These are phyloP conservation scores for Fusarium xyrophilum DNA, from an alignment of 2,329 filamentous ascomycete species.

Conservation along the genomic window DNA sequence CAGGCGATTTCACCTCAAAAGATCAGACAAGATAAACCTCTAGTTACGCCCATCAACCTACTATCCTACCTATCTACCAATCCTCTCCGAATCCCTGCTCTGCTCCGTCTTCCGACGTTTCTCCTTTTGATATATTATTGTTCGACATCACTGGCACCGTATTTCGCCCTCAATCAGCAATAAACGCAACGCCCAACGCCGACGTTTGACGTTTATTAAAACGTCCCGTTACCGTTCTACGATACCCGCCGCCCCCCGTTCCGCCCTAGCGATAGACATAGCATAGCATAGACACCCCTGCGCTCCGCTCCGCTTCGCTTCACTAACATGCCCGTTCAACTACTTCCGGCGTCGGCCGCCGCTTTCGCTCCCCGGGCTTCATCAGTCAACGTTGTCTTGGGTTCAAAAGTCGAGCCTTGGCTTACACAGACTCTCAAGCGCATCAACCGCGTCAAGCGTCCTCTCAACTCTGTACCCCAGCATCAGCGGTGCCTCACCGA, in stretches of 20 bases:
- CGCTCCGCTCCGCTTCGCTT: conserved; percentile 32
- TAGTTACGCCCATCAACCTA: conserved; percentile 13
- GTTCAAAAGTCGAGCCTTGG: conserved; percentile 93
- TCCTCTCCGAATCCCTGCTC: conserved; percentile 40
- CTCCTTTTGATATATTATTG: conserved; percentile 53
- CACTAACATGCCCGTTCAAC: conserved; percentile 80
- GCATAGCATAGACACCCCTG: conserved; percentile 9
- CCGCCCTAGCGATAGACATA: conserved; percentile 8
- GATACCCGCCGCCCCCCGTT: conserved; percentile 6
- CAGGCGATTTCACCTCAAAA: conserved; percentile 58
- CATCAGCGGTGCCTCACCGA: conserved; percentile 96
- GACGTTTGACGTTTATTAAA: conserved; percentile 14
- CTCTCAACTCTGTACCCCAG: conserved; percentile 94
- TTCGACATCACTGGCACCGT: conserved; percentile 34
- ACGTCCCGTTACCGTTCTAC: conserved; percentile 16
- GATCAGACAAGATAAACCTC: conserved; percentile 29
- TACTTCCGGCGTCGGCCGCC: conserved; percentile 92
- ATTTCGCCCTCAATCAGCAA: conserved; percentile 14
- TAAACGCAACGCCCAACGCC: conserved; percentile 10
- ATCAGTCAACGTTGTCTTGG: conserved; percentile 92
- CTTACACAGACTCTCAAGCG: conserved; percentile 95
- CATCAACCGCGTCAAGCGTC: conserved; percentile 95
- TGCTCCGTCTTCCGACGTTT: conserved; percentile 61
- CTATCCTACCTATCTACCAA: conserved; percentile 11
- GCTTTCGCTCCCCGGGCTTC: conserved; percentile 92